Evolutionary conservation across 495 filamentous ascomycete species (phyloP).

Genomic region (Trichoderma virens): DNA sequence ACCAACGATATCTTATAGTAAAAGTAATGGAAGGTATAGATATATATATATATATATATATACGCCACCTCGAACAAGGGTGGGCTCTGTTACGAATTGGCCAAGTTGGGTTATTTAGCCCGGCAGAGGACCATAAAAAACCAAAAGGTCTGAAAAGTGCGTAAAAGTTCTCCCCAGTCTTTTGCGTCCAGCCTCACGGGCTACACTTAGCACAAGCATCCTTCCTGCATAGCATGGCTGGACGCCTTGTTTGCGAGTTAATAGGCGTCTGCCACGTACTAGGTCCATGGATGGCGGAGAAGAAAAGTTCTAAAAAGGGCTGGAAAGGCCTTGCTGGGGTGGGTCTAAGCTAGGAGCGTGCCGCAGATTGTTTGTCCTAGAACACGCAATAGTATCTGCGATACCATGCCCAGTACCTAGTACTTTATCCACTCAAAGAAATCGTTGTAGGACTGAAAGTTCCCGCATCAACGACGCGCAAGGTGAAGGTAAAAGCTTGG

Average conservation of each 20-base stretch:
- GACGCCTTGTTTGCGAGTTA: not conserved
- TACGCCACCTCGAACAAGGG: too few relatives aligned
- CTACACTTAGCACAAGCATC: not conserved
- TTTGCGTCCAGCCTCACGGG: too few relatives aligned
- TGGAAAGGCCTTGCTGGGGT: not conserved
- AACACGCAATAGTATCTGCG: not conserved
- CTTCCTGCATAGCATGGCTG: not conserved
- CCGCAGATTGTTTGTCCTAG: not conserved
- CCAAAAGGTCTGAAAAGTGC: too few relatives aligned
- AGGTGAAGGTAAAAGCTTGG: too few relatives aligned
- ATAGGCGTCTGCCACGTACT: not conserved
- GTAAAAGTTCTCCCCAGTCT: too few relatives aligned
- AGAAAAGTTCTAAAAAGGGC: not conserved
- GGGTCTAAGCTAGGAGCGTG: not conserved
- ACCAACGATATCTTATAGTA: not conserved
- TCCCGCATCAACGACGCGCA: too few relatives aligned
- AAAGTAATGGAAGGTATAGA: too few relatives aligned
- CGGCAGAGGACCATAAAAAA: too few relatives aligned
- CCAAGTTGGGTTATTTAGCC: too few relatives aligned
- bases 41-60: too few relatives aligned
- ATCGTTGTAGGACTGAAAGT: too few relatives aligned
- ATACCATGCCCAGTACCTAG: not conserved
- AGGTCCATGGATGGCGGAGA: not conserved
- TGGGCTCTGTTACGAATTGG: too few relatives aligned
- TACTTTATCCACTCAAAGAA: not conserved